A percentile compares a stretch with the other conserved stretches of the same genome.
Conservation (phyloP, 257 asterid species). For the Nicotiana sylvestris region DNA sequence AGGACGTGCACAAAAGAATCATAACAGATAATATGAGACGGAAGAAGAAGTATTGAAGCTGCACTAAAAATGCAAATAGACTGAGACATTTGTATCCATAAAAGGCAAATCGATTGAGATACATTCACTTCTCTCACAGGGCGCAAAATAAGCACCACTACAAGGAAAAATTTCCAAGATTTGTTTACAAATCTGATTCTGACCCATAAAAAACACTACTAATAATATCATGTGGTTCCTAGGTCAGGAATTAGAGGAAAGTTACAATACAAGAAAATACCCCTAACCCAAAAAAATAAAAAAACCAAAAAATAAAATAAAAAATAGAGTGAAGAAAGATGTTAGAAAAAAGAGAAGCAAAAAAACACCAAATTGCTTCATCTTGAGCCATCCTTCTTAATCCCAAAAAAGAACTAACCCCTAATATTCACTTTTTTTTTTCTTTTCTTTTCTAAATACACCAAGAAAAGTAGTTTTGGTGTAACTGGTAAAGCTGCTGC, state of each 20-base stretch:
- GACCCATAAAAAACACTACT: constrained; percentile 24
- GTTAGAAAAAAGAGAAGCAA: constrained; percentile 24
- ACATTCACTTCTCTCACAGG: constrained; percentile 20
- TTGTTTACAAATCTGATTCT: constrained; percentile 10
- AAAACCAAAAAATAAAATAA: background rate
- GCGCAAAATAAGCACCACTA: constrained; percentile 28
- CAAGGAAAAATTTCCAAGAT: constrained; percentile 24
- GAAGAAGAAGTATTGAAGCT: background rate
- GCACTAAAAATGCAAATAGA: background rate
- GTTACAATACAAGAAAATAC: background rate
- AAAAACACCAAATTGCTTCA: constrained; percentile 11
- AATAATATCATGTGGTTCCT: constrained; percentile 1
- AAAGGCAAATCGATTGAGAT: background rate
- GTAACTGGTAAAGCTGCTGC: no score
- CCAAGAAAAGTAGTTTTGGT: no score
- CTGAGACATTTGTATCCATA: background rate
- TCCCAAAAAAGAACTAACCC: background rate
- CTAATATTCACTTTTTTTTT: background rate
- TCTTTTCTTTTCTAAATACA: no score
- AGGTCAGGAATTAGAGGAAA: constrained; percentile 21
- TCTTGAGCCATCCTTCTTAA: constrained; percentile 22
- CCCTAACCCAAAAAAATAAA: background rate
- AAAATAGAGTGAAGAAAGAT: constrained; percentile 8
- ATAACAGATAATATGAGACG: no score
- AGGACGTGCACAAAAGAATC: no score